phyloP scores from a whole-genome alignment of 345 rosid species.

The Eucalyptus pauciflora region DNA sequence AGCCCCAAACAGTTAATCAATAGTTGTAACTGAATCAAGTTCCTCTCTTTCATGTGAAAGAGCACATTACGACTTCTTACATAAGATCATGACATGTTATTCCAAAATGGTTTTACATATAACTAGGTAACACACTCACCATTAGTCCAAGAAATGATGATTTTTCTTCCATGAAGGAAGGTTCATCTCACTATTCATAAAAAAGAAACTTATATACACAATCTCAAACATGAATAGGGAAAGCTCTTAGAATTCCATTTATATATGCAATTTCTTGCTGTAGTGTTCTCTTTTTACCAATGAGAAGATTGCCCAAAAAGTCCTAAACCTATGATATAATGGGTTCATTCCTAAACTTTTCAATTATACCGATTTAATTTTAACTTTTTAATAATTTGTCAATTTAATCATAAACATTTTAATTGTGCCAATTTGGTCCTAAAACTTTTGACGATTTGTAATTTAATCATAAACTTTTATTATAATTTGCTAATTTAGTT shows the following conservation, averaged over 20 bases:
- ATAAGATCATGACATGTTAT: background rate
- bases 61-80: background rate
- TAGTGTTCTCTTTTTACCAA: no score
- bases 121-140: background rate
- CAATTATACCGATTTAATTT: no score
- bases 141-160: background rate
- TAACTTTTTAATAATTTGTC: fast-evolving
- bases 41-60: background rate
- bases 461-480: no score
- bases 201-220: background rate
- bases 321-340: no score
- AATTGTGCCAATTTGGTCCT: no score
- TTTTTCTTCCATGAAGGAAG: background rate
- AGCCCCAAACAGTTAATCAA: background rate
- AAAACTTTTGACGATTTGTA: background rate
- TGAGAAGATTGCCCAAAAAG: background rate
- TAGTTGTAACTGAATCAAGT: background rate
- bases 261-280: background rate
- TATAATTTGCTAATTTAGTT: background rate
- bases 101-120: background rate
- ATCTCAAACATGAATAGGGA: background rate
- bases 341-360: background rate
- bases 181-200: background rate
- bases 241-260: background rate
- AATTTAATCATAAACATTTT: no score